These are phyloP conservation scores for Penicillium soppii DNA, from an alignment of 495 filamentous ascomycete genomes.

Conservation along the genomic window DNA sequence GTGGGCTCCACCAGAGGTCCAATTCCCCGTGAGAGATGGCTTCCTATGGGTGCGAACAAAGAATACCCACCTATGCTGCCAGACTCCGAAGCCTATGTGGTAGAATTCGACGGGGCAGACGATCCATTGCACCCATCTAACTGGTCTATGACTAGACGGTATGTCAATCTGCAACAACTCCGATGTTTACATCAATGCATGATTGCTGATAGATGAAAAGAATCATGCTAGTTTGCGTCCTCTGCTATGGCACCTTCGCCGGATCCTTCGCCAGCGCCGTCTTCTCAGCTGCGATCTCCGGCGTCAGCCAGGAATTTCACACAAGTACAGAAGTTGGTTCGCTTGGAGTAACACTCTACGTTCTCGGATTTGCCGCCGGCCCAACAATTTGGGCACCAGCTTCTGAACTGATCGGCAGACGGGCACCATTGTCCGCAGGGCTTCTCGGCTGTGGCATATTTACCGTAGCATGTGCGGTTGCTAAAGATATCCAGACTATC, in stretches of 20 bases:
- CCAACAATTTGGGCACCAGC: constrained; percentile 62
- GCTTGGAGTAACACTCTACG: constrained; percentile 50
- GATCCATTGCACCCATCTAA: constrained; percentile 53
- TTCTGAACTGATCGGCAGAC: constrained; percentile 70
- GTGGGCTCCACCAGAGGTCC: constrained; percentile 28
- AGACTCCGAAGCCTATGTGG: constrained; percentile 40
- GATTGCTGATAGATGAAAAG: not conserved
- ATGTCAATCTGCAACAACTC: constrained; percentile 7
- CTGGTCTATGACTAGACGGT: constrained; percentile 34
- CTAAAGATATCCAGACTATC: constrained; percentile 54
- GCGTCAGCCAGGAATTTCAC: constrained; percentile 42
- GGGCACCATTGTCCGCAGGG: constrained; percentile 48
- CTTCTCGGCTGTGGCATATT: constrained; percentile 51
- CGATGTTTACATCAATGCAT: not conserved
- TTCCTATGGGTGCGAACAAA: constrained; percentile 33
- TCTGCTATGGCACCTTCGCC: constrained; percentile 46
- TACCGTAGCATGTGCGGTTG: constrained; percentile 50
- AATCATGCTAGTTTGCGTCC: constrained; percentile 13
- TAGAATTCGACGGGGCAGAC: constrained; percentile 36
- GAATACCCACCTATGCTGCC: constrained; percentile 46
- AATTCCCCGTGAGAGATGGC: constrained; percentile 25
- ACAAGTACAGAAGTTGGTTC: constrained; percentile 47
- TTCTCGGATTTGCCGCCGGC: constrained; percentile 52
- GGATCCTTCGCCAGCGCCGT: constrained; percentile 50
- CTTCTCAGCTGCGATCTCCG: constrained; percentile 47